These are phyloP conservation scores for Botrytis porri DNA, from an alignment of 2,329 filamentous ascomycete genomes.

Conservation along the genomic window DNA sequence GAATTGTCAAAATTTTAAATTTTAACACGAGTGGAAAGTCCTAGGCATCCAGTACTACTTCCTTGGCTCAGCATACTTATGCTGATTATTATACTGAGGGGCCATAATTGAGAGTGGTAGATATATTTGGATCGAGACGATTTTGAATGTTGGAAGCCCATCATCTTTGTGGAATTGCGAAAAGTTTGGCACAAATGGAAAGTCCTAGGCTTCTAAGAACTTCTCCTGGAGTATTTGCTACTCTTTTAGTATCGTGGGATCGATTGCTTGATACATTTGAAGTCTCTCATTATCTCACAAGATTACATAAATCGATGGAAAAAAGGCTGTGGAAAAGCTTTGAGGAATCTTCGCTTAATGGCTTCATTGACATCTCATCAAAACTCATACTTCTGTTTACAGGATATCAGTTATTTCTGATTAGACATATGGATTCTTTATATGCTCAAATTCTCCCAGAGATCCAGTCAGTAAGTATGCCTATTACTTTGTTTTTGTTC, in stretches of 20 bases:
- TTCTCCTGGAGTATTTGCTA: neutral
- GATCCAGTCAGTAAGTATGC: neutral
- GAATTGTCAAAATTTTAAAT: neutral
- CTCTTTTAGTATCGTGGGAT: neutral
- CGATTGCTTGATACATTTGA: neutral
- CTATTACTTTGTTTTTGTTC: neutral
- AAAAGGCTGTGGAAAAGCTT: neutral
- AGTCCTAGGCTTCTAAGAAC: neutral
- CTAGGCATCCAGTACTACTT: neutral
- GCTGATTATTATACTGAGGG: no score
- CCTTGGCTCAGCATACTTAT: neutral
- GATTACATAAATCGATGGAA: neutral
- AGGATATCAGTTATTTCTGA: neutral
- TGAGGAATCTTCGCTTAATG: neutral
- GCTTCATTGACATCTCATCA: neutral
- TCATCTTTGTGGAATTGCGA: neutral
- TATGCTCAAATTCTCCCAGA: neutral
- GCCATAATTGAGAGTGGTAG: neutral
- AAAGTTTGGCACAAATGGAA: neutral
- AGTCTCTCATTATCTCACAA: neutral
- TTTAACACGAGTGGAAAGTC: neutral
- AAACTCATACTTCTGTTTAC: neutral
- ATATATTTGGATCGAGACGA: neutral
- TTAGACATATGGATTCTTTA: neutral
- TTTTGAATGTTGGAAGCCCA: neutral